Percentiles rank a stretch among this genome's conserved stretches.
Conservation (phyloP, 1,139 yeast species). For the Blastobotrys malaysiensis region DNA sequence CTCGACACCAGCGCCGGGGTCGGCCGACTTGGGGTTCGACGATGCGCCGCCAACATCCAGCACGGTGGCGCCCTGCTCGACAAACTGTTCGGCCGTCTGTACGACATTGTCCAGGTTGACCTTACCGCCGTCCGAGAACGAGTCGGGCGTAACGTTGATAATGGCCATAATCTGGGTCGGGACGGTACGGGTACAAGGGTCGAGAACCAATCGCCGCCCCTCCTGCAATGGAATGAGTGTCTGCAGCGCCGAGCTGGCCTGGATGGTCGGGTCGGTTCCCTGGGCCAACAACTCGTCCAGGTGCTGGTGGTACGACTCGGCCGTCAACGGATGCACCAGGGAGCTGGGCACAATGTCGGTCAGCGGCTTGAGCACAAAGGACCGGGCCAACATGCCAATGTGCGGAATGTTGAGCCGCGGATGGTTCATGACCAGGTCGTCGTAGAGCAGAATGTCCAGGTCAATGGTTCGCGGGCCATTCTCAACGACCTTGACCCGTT, state of each 20-base stretch:
- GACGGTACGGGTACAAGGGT: slow-evolving; percentile 21
- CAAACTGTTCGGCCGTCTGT: slow-evolving; percentile 40
- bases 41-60: slow-evolving; percentile 93
- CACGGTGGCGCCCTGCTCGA: slow-evolving; percentile 56
- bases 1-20: slow-evolving; percentile 55
- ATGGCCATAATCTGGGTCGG: slow-evolving; percentile 66
- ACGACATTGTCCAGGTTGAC: slow-evolving; percentile 40
- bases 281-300: slow-evolving; percentile 49
- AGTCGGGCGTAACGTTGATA: slow-evolving; percentile 86
- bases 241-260: slow-evolving; percentile 28
- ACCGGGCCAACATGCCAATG: slow-evolving; percentile 77
- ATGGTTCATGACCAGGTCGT: slow-evolving; percentile 49
- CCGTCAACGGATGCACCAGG: slow-evolving; percentile 70
- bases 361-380: slow-evolving; percentile 85
- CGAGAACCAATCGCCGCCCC: slow-evolving; percentile 21
- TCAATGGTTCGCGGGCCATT: slow-evolving; percentile 93
- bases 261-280: slow-evolving; percentile 20
- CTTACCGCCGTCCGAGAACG: slow-evolving; percentile 86
- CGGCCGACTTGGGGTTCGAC: slow-evolving; percentile 74
- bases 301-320: slow-evolving; percentile 70
- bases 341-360: slow-evolving; percentile 70
- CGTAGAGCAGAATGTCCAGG: slow-evolving; percentile 76
- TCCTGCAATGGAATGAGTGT: slow-evolving; percentile 31
- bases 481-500: slow-evolving; percentile 70
- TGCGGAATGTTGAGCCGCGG: slow-evolving; percentile 74